Evolutionary conservation across 225 moss, liverwort and hornwort species (phyloP), one percentile per base, ranked within the genome.

Genomic region (Bryoerythrophyllum caledonicum): DNA sequence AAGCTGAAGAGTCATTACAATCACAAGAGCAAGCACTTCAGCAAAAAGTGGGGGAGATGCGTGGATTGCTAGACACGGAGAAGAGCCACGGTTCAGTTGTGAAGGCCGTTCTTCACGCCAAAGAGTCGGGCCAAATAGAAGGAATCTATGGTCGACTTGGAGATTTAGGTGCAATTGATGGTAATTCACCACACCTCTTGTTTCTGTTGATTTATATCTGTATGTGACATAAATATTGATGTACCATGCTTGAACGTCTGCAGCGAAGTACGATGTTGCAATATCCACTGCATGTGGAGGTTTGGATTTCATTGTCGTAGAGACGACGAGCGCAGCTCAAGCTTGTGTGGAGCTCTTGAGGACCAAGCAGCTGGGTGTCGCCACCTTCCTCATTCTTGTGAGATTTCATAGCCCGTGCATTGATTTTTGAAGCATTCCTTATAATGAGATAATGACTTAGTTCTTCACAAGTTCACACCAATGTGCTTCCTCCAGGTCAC

Each of bases 251-350:
- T 66, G 46, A 54, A 25, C 65, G 24, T 79, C 68, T 81, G 86
- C 97, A 95, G 97, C 90, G 5, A 99, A 93, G 77, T 99, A 90
- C 80, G 97, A 99, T 80, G 84, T 99, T 60, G 94, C 97, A 54
- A 93, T 95, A 73, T 99, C 97, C 75, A 91, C 97, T 59, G 97
- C 97, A 75, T 99, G 97, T 82, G 91, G 93, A 80, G 97, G 91
- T 20, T 79, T 99, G 78, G 97, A 95, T 77, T 99, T 85, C 75
- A 70, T 99, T 60, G 97, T 99, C 38, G 97, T 99, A 55, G 95
- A 95, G 82, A 90, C 93, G 41, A 95, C 95, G 23, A 82, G 58
- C 68, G 87, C 95, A 78, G 97, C 97, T 51, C 95, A 99, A 88
- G 88, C 93, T 46, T 93, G 95, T 90, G 97, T 99, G 68, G 95